Conservation (phyloP, 306 rosid genomes). For the Herpetospermum pedunculosum region DNA sequence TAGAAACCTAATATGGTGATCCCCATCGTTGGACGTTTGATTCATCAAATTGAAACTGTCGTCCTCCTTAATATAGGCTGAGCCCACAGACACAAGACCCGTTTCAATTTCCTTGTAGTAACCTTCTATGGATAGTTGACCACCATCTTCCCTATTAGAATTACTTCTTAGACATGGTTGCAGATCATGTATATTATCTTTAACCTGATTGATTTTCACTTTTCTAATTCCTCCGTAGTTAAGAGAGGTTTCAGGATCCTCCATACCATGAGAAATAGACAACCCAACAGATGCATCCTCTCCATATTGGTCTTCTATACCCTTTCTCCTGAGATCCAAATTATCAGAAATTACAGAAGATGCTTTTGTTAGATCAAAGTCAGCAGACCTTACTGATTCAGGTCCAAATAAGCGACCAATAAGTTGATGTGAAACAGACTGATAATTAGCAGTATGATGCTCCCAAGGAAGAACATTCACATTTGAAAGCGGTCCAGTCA, state of each 20-base stretch:
- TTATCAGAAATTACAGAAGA: conserved; percentile 38
- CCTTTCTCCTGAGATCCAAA: conserved; percentile 41
- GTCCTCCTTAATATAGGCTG: conserved; percentile 36
- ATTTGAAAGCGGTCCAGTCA: conserved; percentile 43
- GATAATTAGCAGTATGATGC: conserved; percentile 40
- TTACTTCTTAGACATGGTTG: conserved; percentile 4
- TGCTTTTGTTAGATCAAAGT: conserved; percentile 32
- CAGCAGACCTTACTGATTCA: conserved; percentile 35
- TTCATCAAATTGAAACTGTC: conserved; percentile 30
- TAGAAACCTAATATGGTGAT: conserved; percentile 31
- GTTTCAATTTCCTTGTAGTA: conserved; percentile 34
- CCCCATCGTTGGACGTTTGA: conserved; percentile 35
- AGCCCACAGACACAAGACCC: conserved; percentile 30
- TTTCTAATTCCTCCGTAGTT: conserved; percentile 43
- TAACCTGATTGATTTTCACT: conserved; percentile 40
- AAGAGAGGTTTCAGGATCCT: conserved; percentile 37
- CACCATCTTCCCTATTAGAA: conserved; percentile 26
- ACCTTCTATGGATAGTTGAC: conserved; percentile 26
- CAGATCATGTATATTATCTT: conserved; percentile 34
- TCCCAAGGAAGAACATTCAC: conserved; percentile 51
- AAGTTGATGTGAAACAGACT: conserved; percentile 43
- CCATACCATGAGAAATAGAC: conserved; percentile 43
- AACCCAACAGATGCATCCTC: conserved; percentile 42
- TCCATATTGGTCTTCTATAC: conserved; percentile 36
- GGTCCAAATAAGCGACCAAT: conserved; percentile 49